Conservation (phyloP, 495 filamentous ascomycete genomes). For the Lepidopterella palustris region DNA sequence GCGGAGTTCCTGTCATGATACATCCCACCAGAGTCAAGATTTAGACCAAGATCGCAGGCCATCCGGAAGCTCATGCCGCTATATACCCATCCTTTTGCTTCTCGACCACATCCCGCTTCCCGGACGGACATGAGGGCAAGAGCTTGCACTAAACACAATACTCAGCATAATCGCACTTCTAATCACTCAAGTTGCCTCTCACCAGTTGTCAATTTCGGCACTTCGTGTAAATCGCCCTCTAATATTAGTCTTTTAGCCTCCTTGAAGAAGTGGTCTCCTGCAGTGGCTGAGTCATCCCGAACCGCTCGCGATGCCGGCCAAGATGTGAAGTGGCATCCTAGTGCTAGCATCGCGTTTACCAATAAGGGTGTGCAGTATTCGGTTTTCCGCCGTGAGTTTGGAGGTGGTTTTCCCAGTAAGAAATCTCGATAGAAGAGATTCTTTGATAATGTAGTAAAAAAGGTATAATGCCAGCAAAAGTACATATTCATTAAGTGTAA, state of each 20-base stretch:
- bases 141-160: conserved; percentile 59
- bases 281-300: conserved; percentile 68
- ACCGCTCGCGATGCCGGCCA: conserved; percentile 61
- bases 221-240: conserved; percentile 90
- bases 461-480: conserved; percentile 97
- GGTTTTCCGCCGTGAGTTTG: conserved; percentile 40
- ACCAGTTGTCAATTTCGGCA: conserved; percentile 72
- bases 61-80: conserved; percentile 99
- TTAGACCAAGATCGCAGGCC: conserved; percentile 89
- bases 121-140: conserved; percentile 93
- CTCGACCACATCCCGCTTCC: conserved; percentile 90
- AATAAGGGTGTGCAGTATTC: conserved; percentile 83
- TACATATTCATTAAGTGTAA: conserved; percentile 93
- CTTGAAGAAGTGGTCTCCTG: conserved; percentile 93
- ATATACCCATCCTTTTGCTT: conserved; percentile 96
- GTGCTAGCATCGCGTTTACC: conserved; percentile 92
- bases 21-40: conserved; percentile 69
- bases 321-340: conserved; percentile 94
- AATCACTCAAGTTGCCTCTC: not conserved
- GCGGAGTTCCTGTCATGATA: conserved; percentile 45
- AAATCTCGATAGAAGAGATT: conserved; percentile 86
- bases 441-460: conserved; percentile 90
- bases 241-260: conserved; percentile 87
- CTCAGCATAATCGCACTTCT: not conserved
- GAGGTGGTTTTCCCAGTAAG: conserved; percentile 52